Conservation (phyloP, 768 basidiomycete species). For the Lentinula aciculospora region DNA sequence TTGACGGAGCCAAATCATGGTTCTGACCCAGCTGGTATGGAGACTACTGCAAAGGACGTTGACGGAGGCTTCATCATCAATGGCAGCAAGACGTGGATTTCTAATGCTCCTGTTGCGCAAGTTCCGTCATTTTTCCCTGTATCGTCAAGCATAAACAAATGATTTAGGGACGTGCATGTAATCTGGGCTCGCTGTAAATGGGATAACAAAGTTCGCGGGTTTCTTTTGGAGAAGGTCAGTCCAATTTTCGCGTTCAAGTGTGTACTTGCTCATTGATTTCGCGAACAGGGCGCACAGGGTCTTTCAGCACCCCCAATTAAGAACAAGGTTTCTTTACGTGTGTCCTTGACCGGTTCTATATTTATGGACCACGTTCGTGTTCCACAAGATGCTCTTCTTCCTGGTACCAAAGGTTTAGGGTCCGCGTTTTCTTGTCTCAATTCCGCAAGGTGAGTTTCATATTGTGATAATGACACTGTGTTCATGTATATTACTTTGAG, state of each 20-base stretch:
- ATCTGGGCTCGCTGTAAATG: conserved; percentile 95
- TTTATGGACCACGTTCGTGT: conserved; percentile 91
- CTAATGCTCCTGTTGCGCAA: conserved; percentile 87
- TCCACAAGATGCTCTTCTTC: conserved; percentile 68
- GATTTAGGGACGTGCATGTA: conserved; percentile 74
- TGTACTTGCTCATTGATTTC: not conserved
- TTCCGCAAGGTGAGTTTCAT: conserved; percentile 55
- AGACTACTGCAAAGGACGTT: conserved; percentile 80
- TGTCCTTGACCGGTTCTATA: conserved; percentile 77
- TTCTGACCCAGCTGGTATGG: conserved; percentile 97
- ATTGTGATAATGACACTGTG: not conserved
- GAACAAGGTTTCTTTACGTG: conserved; percentile 89
- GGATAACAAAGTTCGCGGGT: conserved; percentile 88
- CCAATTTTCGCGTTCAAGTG: not conserved
- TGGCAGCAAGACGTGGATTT: conserved; percentile 98
- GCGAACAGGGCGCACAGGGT: conserved; percentile 66
- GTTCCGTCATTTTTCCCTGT: conserved; percentile 19
- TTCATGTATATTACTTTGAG: conserved; percentile 25
- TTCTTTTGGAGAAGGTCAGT: conserved; percentile 81
- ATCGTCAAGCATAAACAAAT: not conserved
- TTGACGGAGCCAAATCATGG: conserved; percentile 96
- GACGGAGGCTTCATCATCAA: conserved; percentile 83
- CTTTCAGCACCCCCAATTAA: conserved; percentile 84
- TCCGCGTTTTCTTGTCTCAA: conserved; percentile 93
- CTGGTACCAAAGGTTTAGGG: conserved; percentile 69